A percentile compares a stretch with the other conserved stretches of the same genome.
These are phyloP conservation scores for Nemophila menziesii DNA, from an alignment of 257 asterid species.

Conservation along the genomic window DNA sequence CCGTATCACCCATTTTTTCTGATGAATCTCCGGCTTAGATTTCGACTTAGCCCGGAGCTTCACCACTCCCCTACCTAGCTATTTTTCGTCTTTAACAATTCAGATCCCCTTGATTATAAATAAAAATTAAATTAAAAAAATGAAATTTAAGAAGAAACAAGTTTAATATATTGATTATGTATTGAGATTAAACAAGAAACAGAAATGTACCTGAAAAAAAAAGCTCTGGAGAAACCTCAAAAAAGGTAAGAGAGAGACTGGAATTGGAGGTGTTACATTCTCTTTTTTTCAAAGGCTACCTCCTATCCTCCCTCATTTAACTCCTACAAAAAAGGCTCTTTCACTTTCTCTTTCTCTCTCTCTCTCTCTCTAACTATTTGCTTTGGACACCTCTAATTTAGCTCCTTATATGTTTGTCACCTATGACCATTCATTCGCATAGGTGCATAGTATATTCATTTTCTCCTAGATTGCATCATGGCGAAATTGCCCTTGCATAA, in stretches of 20 bases:
- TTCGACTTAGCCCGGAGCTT: background rate
- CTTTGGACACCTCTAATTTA: constrained; percentile 14
- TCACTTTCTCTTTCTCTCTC: constrained; percentile 8
- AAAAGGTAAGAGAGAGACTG: constrained; percentile 14
- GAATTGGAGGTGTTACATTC: constrained; percentile 5
- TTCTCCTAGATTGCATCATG: too few species aligned
- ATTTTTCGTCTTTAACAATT: background rate
- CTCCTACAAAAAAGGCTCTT: constrained; percentile 25
- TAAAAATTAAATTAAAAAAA: background rate
- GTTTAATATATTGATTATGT: background rate
- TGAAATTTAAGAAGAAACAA: background rate
- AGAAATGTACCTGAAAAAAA: constrained; percentile 17
- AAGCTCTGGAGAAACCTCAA: constrained; percentile 8
- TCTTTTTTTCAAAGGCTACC: constrained; percentile 11
- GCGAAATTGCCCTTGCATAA: too few species aligned
- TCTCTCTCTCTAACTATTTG: constrained; percentile 11
- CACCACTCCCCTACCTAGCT: background rate
- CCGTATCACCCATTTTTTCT: background rate
- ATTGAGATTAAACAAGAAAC: too few species aligned
- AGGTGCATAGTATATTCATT: too few species aligned
- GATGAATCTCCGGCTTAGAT: background rate
- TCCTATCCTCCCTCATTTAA: constrained; percentile 15
- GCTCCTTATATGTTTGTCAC: background rate
- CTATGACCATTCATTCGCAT: too few species aligned
- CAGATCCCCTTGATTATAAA: background rate